Percentiles rank a stretch among this genome's conserved stretches.
Evolutionary conservation across 1,139 yeast genomes (phyloP).

Genomic region (Suhomyces ambrosiae): DNA sequence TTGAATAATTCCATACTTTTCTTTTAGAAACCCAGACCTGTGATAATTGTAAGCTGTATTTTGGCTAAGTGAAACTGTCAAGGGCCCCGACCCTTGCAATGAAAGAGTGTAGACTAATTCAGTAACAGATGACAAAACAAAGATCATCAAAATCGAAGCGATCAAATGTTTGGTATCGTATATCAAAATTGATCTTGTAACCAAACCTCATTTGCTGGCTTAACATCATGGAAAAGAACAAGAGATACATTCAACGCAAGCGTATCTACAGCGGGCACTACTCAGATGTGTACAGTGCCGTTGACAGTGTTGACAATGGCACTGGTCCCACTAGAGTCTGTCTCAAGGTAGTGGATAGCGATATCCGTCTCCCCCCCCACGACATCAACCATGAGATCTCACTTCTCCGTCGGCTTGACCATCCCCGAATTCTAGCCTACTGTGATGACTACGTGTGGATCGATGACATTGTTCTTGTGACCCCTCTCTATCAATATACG

Average conservation of each 20-base stretch:
- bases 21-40: too few relatives aligned
- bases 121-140: too few relatives aligned
- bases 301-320: conserved; percentile 15
- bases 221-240: conserved; percentile 10
- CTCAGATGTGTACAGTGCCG: conserved; percentile 37
- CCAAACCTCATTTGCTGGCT: too few relatives aligned
- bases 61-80: too few relatives aligned
- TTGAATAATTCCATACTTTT: too few relatives aligned
- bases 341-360: conserved; percentile 44
- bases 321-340: conserved; percentile 25
- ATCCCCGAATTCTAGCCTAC: conserved; percentile 25
- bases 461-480: conserved; percentile 42
- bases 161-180: too few relatives aligned
- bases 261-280: conserved; percentile 39
- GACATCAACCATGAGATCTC: conserved; percentile 36
- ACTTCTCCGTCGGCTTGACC: conserved; percentile 27
- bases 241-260: conserved; percentile 23
- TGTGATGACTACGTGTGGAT: conserved; percentile 25
- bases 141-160: too few relatives aligned
- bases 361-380: conserved; percentile 42
- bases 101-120: too few relatives aligned
- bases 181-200: too few relatives aligned
- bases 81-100: too few relatives aligned
- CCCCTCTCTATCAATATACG: conserved; percentile 33
- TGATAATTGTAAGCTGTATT: too few relatives aligned